Percentiles rank a stretch among this genome's conserved stretches.
These are phyloP conservation scores for Elsinoe necatrix DNA, from an alignment of 2,329 filamentous ascomycete species.

Conservation along the genomic window DNA sequence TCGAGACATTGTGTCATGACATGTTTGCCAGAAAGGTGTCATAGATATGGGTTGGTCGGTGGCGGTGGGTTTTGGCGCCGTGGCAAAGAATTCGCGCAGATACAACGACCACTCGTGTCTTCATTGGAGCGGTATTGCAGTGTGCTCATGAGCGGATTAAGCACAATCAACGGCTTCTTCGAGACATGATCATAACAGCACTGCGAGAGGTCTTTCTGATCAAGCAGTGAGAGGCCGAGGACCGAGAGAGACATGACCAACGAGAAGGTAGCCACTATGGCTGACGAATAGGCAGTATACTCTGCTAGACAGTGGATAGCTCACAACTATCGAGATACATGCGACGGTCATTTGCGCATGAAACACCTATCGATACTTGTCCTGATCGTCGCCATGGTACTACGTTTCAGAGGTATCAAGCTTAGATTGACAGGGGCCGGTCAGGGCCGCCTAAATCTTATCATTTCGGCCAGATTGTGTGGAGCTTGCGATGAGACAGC, in stretches of 20 bases:
- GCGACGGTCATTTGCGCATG: background rate
- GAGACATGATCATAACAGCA: background rate
- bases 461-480: background rate
- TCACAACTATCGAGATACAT: background rate
- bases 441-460: background rate
- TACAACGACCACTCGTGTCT: too few relatives aligned
- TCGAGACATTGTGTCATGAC: too few relatives aligned
- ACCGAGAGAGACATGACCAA: background rate
- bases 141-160: too few relatives aligned
- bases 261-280: background rate
- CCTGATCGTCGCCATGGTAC: background rate
- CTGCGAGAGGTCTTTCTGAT: background rate
- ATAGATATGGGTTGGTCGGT: too few relatives aligned
- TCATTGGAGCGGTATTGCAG: too few relatives aligned
- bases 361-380: conserved; percentile 4
- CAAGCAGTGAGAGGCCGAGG: background rate
- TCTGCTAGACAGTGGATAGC: background rate
- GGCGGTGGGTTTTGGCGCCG: too few relatives aligned
- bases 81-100: too few relatives aligned
- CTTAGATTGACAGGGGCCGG: conserved; percentile 9
- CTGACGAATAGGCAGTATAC: background rate
- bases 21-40: too few relatives aligned
- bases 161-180: too few relatives aligned
- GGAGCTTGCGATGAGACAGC: background rate
- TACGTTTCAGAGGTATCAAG: background rate